Percentiles rank a stretch among this genome's conserved stretches.
phyloP scores from a whole-genome alignment of 768 basidiomycete species.

The Dentipellis fragilis region DNA sequence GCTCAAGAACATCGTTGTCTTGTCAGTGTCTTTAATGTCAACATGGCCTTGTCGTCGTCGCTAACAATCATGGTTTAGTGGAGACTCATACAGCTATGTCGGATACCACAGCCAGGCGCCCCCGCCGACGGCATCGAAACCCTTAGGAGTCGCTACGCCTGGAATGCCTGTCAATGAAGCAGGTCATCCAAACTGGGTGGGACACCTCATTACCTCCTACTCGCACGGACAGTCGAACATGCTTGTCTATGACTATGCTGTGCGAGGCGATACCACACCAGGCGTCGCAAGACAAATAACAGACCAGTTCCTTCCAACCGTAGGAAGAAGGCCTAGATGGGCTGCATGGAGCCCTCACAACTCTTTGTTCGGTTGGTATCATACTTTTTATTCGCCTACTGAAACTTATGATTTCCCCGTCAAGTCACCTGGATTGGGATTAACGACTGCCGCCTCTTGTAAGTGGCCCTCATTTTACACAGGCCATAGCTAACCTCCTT shows the following conservation, averaged over 20 bases:
- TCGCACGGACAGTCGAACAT: slow-evolving; percentile 23
- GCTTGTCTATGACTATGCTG: slow-evolving; percentile 50
- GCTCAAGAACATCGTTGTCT: slow-evolving; percentile 38
- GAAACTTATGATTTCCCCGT: not conserved
- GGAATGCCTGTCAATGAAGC: slow-evolving; percentile 38
- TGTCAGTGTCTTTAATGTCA: slow-evolving; percentile 27
- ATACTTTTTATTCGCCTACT: not conserved
- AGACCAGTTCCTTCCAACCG: slow-evolving; percentile 26
- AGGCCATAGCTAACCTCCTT: not conserved
- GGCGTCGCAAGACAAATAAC: slow-evolving; percentile 33
- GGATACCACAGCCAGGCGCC: slow-evolving; percentile 15
- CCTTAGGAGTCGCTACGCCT: slow-evolving; percentile 41
- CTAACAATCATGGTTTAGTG: slow-evolving; percentile 26
- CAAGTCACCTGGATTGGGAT: slow-evolving; percentile 60
- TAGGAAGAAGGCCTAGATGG: slow-evolving; percentile 17
- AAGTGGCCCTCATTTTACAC: slow-evolving; percentile 9
- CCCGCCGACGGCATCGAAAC: slow-evolving; percentile 29
- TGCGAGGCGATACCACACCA: slow-evolving; percentile 37
- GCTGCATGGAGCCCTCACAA: slow-evolving; percentile 17
- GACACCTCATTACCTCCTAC: slow-evolving; percentile 35
- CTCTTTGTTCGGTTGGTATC: slow-evolving; percentile 17
- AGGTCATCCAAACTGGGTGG: slow-evolving; percentile 51
- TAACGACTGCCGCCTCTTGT: slow-evolving; percentile 46
- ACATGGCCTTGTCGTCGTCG: not conserved
- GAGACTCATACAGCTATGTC: slow-evolving; percentile 50